Evolutionary conservation across 1,284 basidiomycete species (phyloP).

Genomic region (Sporisorium iseilematis-ciliati): DNA sequence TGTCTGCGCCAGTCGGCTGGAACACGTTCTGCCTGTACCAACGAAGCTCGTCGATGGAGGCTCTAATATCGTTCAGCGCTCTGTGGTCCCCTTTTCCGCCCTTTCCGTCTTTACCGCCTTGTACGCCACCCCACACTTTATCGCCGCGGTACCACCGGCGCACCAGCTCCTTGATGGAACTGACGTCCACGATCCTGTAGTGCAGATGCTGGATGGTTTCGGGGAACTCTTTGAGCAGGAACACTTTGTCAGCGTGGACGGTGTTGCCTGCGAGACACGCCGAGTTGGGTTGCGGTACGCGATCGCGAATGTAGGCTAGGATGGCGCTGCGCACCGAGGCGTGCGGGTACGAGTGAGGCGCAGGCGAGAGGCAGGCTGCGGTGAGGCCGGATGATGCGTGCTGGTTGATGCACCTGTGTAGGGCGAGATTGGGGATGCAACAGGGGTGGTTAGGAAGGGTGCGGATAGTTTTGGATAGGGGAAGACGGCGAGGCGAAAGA

Average conservation of each 20-base stretch:
- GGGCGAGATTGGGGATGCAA: too few relatives aligned
- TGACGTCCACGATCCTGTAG: conserved; percentile 73
- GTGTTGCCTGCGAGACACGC: conserved; percentile 84
- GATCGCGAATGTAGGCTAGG: conserved; percentile 71
- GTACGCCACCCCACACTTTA: conserved; percentile 28
- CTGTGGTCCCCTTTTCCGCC: conserved; percentile 70
- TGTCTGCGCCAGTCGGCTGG: too few relatives aligned
- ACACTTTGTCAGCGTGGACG: conserved; percentile 81
- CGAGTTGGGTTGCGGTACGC: conserved; percentile 71
- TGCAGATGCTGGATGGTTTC: conserved; percentile 72
- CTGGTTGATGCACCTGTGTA: conserved; percentile 46
- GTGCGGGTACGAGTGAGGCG: conserved; percentile 61
- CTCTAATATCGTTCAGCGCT: conserved; percentile 81
- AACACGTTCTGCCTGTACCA: conserved; percentile 71
- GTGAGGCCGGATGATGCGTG: conserved; percentile 58
- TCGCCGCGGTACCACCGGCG: conserved; percentile 79
- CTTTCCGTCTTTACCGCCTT: neutral
- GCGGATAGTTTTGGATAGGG: too few relatives aligned
- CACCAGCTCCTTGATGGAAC: conserved; percentile 82
- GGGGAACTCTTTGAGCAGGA: conserved; percentile 82
- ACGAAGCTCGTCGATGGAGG: conserved; percentile 76
- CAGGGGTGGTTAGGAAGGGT: too few relatives aligned
- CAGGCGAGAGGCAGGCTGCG: conserved; percentile 37
- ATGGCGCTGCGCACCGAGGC: conserved; percentile 70
- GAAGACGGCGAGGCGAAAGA: neutral